These are phyloP conservation scores for Gossypium aridum DNA, from an alignment of 441 rosid species.

Conservation along the genomic window DNA sequence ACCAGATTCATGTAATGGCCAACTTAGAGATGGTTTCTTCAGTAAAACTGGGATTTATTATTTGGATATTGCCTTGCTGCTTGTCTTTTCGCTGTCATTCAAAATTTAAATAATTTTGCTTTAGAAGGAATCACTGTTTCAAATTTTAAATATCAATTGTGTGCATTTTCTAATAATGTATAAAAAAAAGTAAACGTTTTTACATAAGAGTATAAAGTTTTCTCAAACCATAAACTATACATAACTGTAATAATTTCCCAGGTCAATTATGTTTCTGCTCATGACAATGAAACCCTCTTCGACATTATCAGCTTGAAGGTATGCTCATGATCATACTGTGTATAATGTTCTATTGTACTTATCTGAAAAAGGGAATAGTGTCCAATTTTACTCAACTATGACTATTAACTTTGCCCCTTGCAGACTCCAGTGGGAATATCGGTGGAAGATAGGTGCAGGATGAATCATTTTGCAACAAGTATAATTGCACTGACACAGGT, in stretches of 20 bases:
- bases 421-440: slow-evolving; percentile 74
- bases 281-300: slow-evolving; percentile 96
- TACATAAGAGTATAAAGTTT: neutral
- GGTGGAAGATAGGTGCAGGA: slow-evolving; percentile 78
- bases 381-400: slow-evolving; percentile 1
- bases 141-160: neutral
- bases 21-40: neutral
- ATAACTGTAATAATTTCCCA: slow-evolving; percentile 31
- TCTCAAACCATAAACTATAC: slow-evolving; percentile 1
- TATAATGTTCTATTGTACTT: neutral
- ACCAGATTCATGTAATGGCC: neutral
- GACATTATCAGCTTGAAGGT: slow-evolving; percentile 91
- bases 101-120: neutral
- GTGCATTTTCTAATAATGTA: neutral
- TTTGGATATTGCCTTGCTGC: neutral
- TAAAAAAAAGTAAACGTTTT: neutral
- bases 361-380: neutral
- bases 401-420: slow-evolving; percentile 22
- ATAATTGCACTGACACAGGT: slow-evolving; percentile 86
- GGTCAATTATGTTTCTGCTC: slow-evolving; percentile 97
- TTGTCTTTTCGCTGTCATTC: neutral
- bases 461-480: slow-evolving; percentile 81
- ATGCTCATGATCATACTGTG: slow-evolving; percentile 10
- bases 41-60: neutral
- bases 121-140: neutral